These are phyloP conservation scores for Ophiostoma pallidulum DNA, from an alignment of 2,329 filamentous ascomycete genomes.

Conservation along the genomic window DNA sequence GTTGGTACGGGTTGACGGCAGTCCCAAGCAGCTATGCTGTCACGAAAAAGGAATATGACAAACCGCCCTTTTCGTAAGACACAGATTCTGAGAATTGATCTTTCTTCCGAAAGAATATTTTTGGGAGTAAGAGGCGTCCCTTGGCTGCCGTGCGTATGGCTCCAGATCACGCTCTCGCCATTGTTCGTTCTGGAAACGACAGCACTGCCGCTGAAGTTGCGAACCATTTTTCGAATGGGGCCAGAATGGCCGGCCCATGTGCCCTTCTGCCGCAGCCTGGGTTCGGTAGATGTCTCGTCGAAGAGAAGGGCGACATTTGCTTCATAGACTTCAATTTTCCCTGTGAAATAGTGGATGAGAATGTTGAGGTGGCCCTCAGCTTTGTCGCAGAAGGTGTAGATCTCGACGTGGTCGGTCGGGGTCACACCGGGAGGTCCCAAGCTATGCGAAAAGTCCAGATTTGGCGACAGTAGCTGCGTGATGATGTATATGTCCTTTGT, in stretches of 20 bases:
- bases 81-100: conserved; percentile 71
- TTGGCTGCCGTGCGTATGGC: conserved; percentile 46
- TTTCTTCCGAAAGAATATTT: conserved; percentile 56
- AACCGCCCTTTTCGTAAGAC: conserved; percentile 69
- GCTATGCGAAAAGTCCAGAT: conserved; percentile 42
- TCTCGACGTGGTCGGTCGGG: conserved; percentile 47
- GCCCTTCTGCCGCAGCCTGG: conserved; percentile 51
- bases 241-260: conserved; percentile 79
- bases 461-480: conserved; percentile 58
- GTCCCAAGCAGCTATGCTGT: conserved; percentile 70
- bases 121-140: conserved; percentile 36
- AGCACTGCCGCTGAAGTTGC: conserved; percentile 71
- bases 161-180: conserved; percentile 78
- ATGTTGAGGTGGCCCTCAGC: conserved; percentile 58
- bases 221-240: conserved; percentile 74
- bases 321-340: conserved; percentile 72
- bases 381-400: conserved; percentile 63
- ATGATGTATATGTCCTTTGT: conserved; percentile 73
- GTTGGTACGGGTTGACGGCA: conserved; percentile 50
- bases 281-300: conserved; percentile 55
- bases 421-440: too few relatives aligned
- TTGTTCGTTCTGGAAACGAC: conserved; percentile 71
- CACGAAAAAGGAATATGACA: conserved; percentile 68
- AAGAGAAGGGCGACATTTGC: conserved; percentile 71
- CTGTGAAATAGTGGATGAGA: conserved; percentile 76